Base-by-base conservation (phyloP, 2,329 filamentous ascomycete species). In the Penicillium sp. region DNA sequence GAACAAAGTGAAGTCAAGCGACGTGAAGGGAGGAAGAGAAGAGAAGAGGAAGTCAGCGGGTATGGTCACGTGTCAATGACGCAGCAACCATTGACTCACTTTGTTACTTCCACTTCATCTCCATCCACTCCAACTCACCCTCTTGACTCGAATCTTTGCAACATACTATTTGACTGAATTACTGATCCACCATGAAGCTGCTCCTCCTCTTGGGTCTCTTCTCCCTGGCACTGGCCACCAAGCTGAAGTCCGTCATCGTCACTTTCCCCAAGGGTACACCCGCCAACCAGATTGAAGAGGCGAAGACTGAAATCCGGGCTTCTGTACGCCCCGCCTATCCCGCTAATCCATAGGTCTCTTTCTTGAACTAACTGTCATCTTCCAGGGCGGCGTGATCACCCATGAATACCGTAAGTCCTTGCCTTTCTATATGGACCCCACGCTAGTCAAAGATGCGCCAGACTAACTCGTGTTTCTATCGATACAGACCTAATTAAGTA, bases 171-270 rank as follows among this genome's bases (percentile, higher is more conserved):
- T 28, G 11, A 49, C 26, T 19, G 14, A 42, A 23, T 14, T 31
- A 43, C 39, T 42, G 18, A 50, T 29, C 16, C 40, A 57, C 23
- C 21, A 94, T 93, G 90, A 90, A 83, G 76, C 76, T 87, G 64
- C 71, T 83, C 56, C 66, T 88, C 50, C 72, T 85, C 37, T 75
- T 87, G 50, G 77, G 85, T 58, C 77, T 88, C 48, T 79, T 85
- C 58, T 80, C 81, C 26, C 71, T 85, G 56, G 86, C 84, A 57
- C 81, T 90, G 65, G 87, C 88, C 52, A 78, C 61, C 19, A 74
- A 77, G 1, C 83, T 87, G 69, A 90, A 91, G 73, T 84, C 85
- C 31, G 85, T 95, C 60, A 87, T 97, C 64, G 81, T 97, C 67
- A 90, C 83, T 67, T 96, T 91, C 69, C 85, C 88, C 21, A 78